These are phyloP conservation scores for Saprolegnia diclina DNA, from an alignment of 352 stramenopile species.

Conservation along the genomic window DNA sequence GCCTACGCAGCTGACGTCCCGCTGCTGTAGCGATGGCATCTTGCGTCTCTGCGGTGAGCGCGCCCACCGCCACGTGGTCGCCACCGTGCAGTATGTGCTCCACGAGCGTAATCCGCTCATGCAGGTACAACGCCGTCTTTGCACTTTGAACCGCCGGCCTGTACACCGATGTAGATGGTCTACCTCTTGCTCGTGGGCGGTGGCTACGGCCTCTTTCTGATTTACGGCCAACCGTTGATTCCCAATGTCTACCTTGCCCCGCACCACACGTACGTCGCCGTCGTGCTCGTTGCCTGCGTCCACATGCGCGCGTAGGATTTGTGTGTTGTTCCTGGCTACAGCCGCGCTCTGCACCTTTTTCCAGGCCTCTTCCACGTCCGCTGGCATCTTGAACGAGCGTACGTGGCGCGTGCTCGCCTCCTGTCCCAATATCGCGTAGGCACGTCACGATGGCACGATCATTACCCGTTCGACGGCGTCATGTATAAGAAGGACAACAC, in stretches of 20 bases:
- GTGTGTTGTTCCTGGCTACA: slow-evolving; percentile 40
- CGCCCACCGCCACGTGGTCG: neutral
- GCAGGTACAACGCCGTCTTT: slow-evolving; percentile 28
- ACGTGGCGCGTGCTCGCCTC: slow-evolving; percentile 12
- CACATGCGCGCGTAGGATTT: slow-evolving; percentile 20
- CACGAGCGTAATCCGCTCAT: slow-evolving; percentile 36
- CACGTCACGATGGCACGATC: slow-evolving; percentile 47
- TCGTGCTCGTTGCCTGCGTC: neutral
- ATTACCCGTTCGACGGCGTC: slow-evolving; percentile 45
- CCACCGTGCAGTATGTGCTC: slow-evolving; percentile 28
- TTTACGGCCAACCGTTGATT: slow-evolving; percentile 38
- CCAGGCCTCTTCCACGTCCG: slow-evolving; percentile 36
- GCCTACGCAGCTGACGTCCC: neutral
- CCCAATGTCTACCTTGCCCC: slow-evolving; percentile 38
- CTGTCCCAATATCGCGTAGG: slow-evolving; percentile 28
- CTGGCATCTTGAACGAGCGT: slow-evolving; percentile 45
- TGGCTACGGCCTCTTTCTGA: slow-evolving; percentile 53
- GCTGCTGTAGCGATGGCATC: neutral
- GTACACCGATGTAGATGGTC: slow-evolving; percentile 37
- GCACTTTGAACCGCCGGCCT: slow-evolving; percentile 25
- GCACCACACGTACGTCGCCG: slow-evolving; percentile 36
- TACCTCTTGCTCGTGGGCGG: slow-evolving; percentile 55
- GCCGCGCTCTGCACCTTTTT: slow-evolving; percentile 49
- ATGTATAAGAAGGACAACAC: slow-evolving; percentile 35
- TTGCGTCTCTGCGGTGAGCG: neutral